Evolutionary conservation across 2,329 filamentous ascomycete genomes (phyloP).

Genomic region (Alternaria ethzedia): DNA sequence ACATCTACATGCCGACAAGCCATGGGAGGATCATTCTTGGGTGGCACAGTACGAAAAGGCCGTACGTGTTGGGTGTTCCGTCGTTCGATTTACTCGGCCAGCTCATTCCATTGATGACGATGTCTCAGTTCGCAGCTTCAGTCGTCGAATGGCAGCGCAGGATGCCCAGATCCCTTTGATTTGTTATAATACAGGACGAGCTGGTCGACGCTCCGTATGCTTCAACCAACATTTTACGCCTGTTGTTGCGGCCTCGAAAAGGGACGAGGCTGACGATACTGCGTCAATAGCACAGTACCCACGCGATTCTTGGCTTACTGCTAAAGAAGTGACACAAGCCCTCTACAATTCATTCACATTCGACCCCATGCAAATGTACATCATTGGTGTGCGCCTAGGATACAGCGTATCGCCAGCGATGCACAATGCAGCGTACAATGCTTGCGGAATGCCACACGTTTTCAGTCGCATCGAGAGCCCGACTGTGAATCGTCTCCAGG

Average conservation of each 20-base stretch:
- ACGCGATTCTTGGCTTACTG: slow-evolving; percentile 62
- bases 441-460: slow-evolving; percentile 71
- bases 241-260: slow-evolving; percentile 60
- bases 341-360: slow-evolving; percentile 71
- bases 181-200: slow-evolving; percentile 68
- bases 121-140: slow-evolving; percentile 64
- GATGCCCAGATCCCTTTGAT: slow-evolving; percentile 61
- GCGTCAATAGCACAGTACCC: slow-evolving; percentile 14
- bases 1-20: slow-evolving; percentile 55
- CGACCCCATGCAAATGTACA: slow-evolving; percentile 74
- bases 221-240: slow-evolving; percentile 71
- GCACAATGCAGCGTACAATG: slow-evolving; percentile 73
- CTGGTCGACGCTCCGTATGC: slow-evolving; percentile 69
- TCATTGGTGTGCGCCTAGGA: slow-evolving; percentile 74
- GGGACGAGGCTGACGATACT: slow-evolving; percentile 18
- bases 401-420: slow-evolving; percentile 79
- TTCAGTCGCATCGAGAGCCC: slow-evolving; percentile 70
- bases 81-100: slow-evolving; percentile 67
- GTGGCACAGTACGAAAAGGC: slow-evolving; percentile 65
- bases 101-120: slow-evolving; percentile 67
- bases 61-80: slow-evolving; percentile 63
- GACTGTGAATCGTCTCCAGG: slow-evolving; percentile 67
- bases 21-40: slow-evolving; percentile 66
- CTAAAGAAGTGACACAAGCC: slow-evolving; percentile 67
- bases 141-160: slow-evolving; percentile 56